Base-by-base conservation (phyloP, 306 rosid genomes). In the Leucaena leucocephala region DNA sequence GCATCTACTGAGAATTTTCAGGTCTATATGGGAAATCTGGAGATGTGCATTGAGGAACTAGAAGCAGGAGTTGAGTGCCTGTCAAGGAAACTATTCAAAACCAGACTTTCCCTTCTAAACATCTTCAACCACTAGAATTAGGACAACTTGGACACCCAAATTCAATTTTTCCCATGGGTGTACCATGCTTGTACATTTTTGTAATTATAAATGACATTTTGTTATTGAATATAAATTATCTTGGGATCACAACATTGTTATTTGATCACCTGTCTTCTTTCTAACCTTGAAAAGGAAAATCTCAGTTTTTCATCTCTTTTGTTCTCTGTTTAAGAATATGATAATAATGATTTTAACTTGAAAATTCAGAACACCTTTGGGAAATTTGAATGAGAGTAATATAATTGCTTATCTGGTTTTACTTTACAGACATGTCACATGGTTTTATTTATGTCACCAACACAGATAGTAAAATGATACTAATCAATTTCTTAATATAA, bases 71-170 rank as follows among this genome's bases (percentile, higher is more conserved):
- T 63, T 35, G 78, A 81, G 46, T 0, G 45, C n/a, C 80, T 81
- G 14, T 77, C 69, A 19, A 84, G 80, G 70, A 34, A 68, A 58
- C 74, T 84, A 68, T 59, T 73, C 19, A 81, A 55, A 68, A 81
- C 72, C 3, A 74, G 88, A 78, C 82, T 77, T 73, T 55, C 64
- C 21, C 82, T 84, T 57, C 87, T 84, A 73, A 80, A 84, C 71
- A 76, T 84, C 65, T 80, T 84, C 70, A 80, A 40, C 42, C 43
- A 83, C 71, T 78, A 73, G 72, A 13, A 14, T 2, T 34, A 48
- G 39, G 44, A 72, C 22, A n/a, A 4, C 7, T 1, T 8, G 7
- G 36, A 54, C 65, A 54, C 65, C 17, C 65, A 52, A 36, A 38
- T 52, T 54, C 76, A 72, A 50, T 42, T 52, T 76, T 16, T 44